phyloP scores from a whole-genome alignment of 1,284 basidiomycete species.

The Puccinia hordei region DNA sequence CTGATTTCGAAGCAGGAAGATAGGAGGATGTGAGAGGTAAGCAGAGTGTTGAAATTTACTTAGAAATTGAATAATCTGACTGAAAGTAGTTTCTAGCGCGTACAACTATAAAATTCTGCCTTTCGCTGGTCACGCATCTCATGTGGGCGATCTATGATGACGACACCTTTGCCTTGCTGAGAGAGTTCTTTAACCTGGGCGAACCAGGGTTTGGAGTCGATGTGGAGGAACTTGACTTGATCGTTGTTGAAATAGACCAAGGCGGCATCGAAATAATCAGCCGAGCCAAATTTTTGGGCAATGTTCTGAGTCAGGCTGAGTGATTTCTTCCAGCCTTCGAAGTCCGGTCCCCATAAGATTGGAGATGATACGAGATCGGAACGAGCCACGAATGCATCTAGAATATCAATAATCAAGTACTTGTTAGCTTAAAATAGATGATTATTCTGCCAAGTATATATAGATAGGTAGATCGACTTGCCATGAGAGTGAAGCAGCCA shows the following conservation, averaged over 20 bases:
- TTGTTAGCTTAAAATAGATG: no score
- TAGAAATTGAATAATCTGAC: neutral
- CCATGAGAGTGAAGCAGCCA: constrained; percentile 48
- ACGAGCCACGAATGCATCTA: constrained; percentile 38
- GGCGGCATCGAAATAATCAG: constrained; percentile 44
- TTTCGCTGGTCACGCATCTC: constrained; percentile 48
- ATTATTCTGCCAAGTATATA: no score
- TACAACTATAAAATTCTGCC: constrained; percentile 46
- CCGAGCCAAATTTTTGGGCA: constrained; percentile 14
- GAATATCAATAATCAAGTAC: neutral
- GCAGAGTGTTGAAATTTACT: neutral
- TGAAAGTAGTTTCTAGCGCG: neutral
- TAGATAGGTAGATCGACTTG: neutral
- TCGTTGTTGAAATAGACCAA: constrained; percentile 50
- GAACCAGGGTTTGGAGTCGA: constrained; percentile 50
- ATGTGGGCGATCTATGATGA: constrained; percentile 49
- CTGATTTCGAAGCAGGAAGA: neutral
- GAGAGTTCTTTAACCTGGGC: constrained; percentile 42
- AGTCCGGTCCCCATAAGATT: constrained; percentile 46
- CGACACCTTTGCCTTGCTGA: constrained; percentile 34
- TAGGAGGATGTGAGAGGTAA: neutral
- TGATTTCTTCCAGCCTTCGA: constrained; percentile 16
- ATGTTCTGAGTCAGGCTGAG: constrained; percentile 35
- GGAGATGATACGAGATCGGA: constrained; percentile 35
- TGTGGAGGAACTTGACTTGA: constrained; percentile 45